A percentile compares a stretch with the other conserved stretches of the same genome.
Conservation (phyloP, 2,329 filamentous ascomycete species). For the Pseudogymnoascus pannorum region DNA sequence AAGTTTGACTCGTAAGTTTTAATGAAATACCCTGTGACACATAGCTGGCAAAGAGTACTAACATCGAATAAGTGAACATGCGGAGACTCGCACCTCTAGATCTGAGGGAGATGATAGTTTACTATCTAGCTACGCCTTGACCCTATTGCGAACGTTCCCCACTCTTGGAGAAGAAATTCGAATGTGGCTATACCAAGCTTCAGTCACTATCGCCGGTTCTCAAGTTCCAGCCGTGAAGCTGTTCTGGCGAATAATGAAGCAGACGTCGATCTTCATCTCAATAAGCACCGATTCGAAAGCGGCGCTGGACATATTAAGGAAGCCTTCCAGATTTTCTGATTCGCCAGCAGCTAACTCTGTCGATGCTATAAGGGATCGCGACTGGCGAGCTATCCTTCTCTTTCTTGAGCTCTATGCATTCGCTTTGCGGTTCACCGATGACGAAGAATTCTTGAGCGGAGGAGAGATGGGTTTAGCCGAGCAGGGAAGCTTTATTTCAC, state of each 20-base stretch:
- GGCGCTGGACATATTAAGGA: slow-evolving; percentile 43
- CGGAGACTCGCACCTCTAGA: slow-evolving; percentile 19
- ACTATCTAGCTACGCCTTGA: slow-evolving; percentile 79
- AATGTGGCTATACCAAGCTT: slow-evolving; percentile 82
- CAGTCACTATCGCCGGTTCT: slow-evolving; percentile 23
- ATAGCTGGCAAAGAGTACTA: slow-evolving; percentile 13
- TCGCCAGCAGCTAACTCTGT: background rate
- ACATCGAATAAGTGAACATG: slow-evolving; percentile 15
- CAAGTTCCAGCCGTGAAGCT: slow-evolving; percentile 66
- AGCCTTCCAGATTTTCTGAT: slow-evolving; percentile 13
- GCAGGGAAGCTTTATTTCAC: slow-evolving; percentile 37
- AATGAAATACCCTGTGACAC: background rate
- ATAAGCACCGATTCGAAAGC: slow-evolving; percentile 50
- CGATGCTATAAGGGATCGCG: slow-evolving; percentile 32
- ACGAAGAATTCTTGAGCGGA: slow-evolving; percentile 83
- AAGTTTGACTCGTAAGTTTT: slow-evolving; percentile 23
- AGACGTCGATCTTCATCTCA: slow-evolving; percentile 48
- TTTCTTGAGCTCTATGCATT: slow-evolving; percentile 95
- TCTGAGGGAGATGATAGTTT: slow-evolving; percentile 53
- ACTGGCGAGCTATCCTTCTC: slow-evolving; percentile 84
- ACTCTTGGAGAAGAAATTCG: slow-evolving; percentile 76
- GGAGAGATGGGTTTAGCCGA: slow-evolving; percentile 35
- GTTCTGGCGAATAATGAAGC: slow-evolving; percentile 66
- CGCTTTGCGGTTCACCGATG: slow-evolving; percentile 84
- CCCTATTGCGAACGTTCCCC: slow-evolving; percentile 79